These are phyloP conservation scores for Phyllosticta ampelicida DNA, from an alignment of 2,329 filamentous ascomycete genomes.

Conservation along the genomic window DNA sequence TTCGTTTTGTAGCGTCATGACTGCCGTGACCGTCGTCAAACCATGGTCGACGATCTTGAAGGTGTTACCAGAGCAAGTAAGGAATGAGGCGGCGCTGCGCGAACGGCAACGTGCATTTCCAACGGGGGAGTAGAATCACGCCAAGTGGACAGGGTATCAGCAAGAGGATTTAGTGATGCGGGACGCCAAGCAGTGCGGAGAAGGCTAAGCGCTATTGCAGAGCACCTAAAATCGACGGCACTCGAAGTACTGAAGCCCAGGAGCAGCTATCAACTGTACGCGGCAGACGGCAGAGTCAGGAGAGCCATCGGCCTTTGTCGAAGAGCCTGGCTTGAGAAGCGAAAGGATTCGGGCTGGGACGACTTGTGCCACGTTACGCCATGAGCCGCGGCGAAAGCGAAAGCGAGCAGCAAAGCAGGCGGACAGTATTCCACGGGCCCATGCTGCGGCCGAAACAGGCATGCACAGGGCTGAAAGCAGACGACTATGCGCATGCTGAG, in stretches of 20 bases:
- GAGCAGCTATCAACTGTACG: too few relatives aligned
- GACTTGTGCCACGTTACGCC: too few relatives aligned
- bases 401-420: background rate
- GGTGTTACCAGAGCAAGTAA: too few relatives aligned
- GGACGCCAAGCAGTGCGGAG: slow-evolving; percentile 14
- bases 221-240: background rate
- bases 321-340: too few relatives aligned
- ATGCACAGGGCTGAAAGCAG: background rate
- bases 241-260: background rate
- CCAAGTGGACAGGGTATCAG: background rate
- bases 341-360: too few relatives aligned
- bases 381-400: background rate
- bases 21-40: too few relatives aligned
- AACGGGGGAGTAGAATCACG: background rate
- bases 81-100: too few relatives aligned
- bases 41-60: too few relatives aligned
- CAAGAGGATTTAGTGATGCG: too few relatives aligned
- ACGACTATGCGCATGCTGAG: background rate
- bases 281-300: too few relatives aligned
- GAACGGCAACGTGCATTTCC: background rate
- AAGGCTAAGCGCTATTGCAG: slow-evolving; percentile 12
- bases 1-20: too few relatives aligned
- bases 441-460: background rate
- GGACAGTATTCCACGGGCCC: background rate
- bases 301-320: too few relatives aligned